Conservation (phyloP, 140 eudicot species). For the Senecio squalidus region DNA sequence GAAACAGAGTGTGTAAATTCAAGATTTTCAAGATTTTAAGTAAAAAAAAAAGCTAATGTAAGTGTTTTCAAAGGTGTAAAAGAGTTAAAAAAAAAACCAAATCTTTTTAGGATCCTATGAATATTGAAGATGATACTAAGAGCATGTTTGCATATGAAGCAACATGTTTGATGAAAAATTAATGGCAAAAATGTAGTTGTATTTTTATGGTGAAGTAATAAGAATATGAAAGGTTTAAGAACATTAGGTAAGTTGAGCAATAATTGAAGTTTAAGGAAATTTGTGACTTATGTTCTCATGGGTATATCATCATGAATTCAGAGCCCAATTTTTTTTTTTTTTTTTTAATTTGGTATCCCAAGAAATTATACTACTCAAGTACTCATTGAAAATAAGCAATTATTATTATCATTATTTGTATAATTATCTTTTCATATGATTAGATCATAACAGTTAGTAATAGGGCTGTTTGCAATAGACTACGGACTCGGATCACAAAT, state of each 20-base stretch:
- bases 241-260: conserved; percentile 17
- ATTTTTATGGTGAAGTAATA: neutral
- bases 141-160: conserved; percentile 35
- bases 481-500: too few species aligned
- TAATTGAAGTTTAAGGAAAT: conserved; percentile 33
- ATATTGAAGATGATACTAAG: neutral
- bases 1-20: conserved; percentile 7
- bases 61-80: conserved; percentile 10
- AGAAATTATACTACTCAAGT: conserved; percentile 10
- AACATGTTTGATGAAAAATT: conserved; percentile 15
- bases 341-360: conserved; percentile 24
- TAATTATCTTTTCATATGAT: conserved; percentile 29
- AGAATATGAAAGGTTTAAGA: conserved; percentile 5
- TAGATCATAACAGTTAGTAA: conserved; percentile 24
- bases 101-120: conserved; percentile 20
- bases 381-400: neutral
- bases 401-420: neutral
- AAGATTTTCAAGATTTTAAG: conserved; percentile 2
- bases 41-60: neutral
- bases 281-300: conserved; percentile 27
- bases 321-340: too few species aligned
- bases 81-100: conserved; percentile 11
- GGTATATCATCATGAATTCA: conserved; percentile 35
- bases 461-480: too few species aligned
- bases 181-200: neutral